A percentile compares a stretch with the other conserved stretches of the same genome.
These are phyloP conservation scores for Stemphylium beticola DNA, from an alignment of 2,329 filamentous ascomycete genomes.

Conservation along the genomic window DNA sequence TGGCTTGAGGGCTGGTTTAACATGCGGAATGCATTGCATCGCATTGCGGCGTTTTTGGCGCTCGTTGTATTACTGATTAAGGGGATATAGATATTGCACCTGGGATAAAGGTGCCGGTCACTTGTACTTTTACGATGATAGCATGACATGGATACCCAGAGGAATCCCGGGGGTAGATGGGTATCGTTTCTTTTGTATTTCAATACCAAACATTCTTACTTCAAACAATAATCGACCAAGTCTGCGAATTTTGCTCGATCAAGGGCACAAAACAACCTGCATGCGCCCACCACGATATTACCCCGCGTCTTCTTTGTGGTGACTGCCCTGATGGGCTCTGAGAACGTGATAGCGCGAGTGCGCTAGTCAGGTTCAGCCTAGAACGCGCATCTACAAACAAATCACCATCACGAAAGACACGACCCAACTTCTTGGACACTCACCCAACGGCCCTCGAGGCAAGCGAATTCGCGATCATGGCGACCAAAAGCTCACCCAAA, in stretches of 20 bases:
- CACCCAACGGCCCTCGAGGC: conserved; percentile 15
- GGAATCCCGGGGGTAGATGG: conserved; percentile 3
- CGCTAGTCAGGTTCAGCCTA: conserved; percentile 28
- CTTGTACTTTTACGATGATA: conserved; percentile 24
- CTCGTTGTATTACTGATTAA: conserved; percentile 7
- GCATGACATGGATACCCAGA: conserved; percentile 21
- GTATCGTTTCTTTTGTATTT: conserved; percentile 9
- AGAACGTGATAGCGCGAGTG: conserved; percentile 34
- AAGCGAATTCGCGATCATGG: conserved; percentile 9
- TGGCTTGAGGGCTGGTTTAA: background rate
- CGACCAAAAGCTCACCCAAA: conserved; percentile 4
- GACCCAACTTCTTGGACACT: background rate
- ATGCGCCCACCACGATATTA: background rate
- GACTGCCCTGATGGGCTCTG: background rate
- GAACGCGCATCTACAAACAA: conserved; percentile 27
- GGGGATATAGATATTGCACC: conserved; percentile 3
- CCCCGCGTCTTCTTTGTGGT: background rate
- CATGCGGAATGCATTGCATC: conserved; percentile 5
- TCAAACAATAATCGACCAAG: background rate
- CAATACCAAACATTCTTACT: conserved; percentile 2
- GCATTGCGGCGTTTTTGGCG: conserved; percentile 22
- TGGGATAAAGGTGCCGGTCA: conserved; percentile 8
- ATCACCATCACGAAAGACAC: conserved; percentile 8
- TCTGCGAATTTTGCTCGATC: too few relatives aligned
- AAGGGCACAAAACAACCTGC: too few relatives aligned